A percentile compares a stretch with the other conserved stretches of the same genome.
Conservation (phyloP, 768 basidiomycete genomes). For the Obba rivulosa region DNA sequence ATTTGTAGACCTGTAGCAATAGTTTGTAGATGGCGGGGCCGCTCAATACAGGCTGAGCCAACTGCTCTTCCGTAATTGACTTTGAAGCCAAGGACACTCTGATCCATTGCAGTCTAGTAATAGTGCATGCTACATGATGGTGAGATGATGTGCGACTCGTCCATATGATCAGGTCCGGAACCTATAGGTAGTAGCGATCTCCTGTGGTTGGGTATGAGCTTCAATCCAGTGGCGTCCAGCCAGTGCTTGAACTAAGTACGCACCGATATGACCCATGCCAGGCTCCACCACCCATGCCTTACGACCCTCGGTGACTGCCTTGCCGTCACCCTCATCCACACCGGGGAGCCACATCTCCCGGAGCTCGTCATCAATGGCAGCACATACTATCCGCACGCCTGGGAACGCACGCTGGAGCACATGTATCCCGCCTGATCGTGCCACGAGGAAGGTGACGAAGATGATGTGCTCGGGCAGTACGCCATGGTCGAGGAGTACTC, state of each 20-base stretch:
- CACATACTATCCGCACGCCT: conserved; percentile 75
- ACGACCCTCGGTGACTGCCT: conserved; percentile 34
- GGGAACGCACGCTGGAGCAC: conserved; percentile 84
- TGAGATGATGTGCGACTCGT: too few species aligned
- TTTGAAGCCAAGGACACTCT: too few species aligned
- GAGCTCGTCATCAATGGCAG: conserved; percentile 75
- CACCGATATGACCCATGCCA: conserved; percentile 87
- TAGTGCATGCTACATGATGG: too few species aligned
- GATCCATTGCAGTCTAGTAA: too few species aligned
- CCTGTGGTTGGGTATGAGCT: conserved; percentile 18
- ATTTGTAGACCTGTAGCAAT: neutral
- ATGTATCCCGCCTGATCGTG: conserved; percentile 72
- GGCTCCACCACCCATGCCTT: conserved; percentile 84
- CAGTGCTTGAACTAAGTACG: conserved; percentile 13
- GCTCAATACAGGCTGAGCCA: neutral
- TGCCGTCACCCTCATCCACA: conserved; percentile 33
- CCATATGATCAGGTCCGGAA: too few species aligned
- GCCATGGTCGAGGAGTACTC: conserved; percentile 90
- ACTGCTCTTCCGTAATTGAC: too few species aligned
- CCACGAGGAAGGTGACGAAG: conserved; percentile 86
- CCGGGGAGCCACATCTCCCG: conserved; percentile 68
- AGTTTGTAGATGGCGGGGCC: neutral
- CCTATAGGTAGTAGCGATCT: conserved; percentile 36
- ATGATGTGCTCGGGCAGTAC: conserved; percentile 80
- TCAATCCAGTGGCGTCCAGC: neutral